Evolutionary conservation across 768 basidiomycete genomes (phyloP), one percentile per base, ranked within the genome.

Genomic region (Boletellus ananas): DNA sequence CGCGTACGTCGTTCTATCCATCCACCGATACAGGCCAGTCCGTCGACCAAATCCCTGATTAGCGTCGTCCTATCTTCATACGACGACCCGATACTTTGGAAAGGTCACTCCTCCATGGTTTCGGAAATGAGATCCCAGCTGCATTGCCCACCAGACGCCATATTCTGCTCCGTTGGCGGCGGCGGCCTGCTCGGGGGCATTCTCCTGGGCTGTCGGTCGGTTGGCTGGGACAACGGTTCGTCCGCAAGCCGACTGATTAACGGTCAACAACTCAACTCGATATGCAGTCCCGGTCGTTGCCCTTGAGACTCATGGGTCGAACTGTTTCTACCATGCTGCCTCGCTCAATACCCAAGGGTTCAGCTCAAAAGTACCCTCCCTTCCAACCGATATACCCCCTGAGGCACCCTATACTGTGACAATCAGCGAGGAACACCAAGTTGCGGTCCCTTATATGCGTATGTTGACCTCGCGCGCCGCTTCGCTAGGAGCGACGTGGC

Each of bases 161-260:
- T 90, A 37, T 81, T 90, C 51, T 90, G 88, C 60, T 83, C 82
- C 45, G 85, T 90, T 12, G 89, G 89, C 34, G 88, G 88, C 0
- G 87, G 76, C 0, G 87, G 88, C 1, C 68, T 90, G 0, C 66
- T 87, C 3, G 85, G 82, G 10, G 89, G 89, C 0, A 68, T 89
- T 40, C 79, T 88, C 31, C 66, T 73, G 5, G 88, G 88, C n/a
- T 88, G 85, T 57, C 73, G 74, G 44, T 62, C 60, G 3, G 75
- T 79, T 3, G 79, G 77, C 17, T 91, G 89, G 88, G 80, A 84
- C 34, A 76, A 83, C 39, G 83, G 88, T 87, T 53, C 55, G 77
- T 52, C 21, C 35, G 40, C 17, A 16, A 40, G 14, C 18, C 44
- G 41, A 47, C 23, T 43, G 34, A 16, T 43, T 16, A 25, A 13